Conservation (phyloP, 73 alveolate species). For the Paramecium biaurelia region DNA sequence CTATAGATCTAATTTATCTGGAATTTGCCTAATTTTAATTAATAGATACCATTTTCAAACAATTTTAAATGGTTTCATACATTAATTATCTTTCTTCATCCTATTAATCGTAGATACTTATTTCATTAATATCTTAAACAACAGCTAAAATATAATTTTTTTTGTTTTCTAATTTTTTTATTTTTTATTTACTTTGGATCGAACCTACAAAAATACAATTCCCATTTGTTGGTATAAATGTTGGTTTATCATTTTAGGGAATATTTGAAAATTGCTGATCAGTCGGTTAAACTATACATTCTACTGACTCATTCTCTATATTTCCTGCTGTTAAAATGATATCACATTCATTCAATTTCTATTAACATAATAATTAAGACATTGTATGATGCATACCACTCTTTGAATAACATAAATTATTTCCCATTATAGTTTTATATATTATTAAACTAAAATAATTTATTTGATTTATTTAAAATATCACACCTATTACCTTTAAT, state of each 20-base stretch:
- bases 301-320: not conserved
- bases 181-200: not conserved
- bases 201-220: not conserved
- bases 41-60: not conserved
- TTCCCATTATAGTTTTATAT: slow-evolving; percentile 5
- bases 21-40: not conserved
- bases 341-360: not conserved
- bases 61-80: not conserved
- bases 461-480: not conserved
- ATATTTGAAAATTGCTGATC: not conserved
- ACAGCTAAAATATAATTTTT: slow-evolving; percentile 27
- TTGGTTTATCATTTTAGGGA: not conserved
- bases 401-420: not conserved
- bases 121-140: not conserved
- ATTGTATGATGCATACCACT: not conserved
- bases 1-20: not conserved
- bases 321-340: slow-evolving; percentile 4
- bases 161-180: not conserved
- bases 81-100: slow-evolving; percentile 15
- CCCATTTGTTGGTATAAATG: not conserved
- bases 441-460: not conserved
- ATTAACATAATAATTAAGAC: not conserved
- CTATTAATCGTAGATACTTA: not conserved
- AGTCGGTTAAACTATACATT: not conserved
- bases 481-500: not conserved